Evolutionary conservation across 164 flowering plant species (phyloP).

Genomic region (Piper longum): DNA sequence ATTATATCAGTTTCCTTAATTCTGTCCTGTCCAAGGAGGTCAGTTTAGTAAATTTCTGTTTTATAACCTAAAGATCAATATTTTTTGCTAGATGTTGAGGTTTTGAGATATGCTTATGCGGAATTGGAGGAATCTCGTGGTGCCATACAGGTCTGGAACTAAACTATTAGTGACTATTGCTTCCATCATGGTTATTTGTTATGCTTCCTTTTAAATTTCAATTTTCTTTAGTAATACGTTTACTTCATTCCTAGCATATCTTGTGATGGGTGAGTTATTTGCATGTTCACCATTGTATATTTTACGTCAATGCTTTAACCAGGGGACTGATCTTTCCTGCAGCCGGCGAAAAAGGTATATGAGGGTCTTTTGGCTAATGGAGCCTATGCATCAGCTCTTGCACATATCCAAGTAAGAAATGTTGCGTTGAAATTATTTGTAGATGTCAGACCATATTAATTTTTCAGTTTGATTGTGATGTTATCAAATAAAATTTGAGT

Average conservation of each 20-base stretch:
- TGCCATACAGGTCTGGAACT: conserved; percentile 46
- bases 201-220: too few species aligned
- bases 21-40: too few species aligned
- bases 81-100: conserved; percentile 45
- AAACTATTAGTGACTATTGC: background rate
- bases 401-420: conserved; percentile 74
- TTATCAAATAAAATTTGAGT: background rate
- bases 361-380: conserved; percentile 72
- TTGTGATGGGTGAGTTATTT: background rate
- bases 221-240: background rate
- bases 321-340: conserved; percentile 18
- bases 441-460: background rate
- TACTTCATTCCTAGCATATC: background rate
- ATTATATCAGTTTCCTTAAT: too few species aligned
- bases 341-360: conserved; percentile 82
- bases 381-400: conserved; percentile 47
- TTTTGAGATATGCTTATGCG: conserved; percentile 87
- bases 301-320: background rate
- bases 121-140: conserved; percentile 97
- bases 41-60: background rate
- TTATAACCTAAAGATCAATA: background rate
- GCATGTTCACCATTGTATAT: too few species aligned
- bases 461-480: background rate
- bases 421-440: background rate
- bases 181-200: too few species aligned